A percentile compares a stretch with the other conserved stretches of the same genome.
These are phyloP conservation scores for Nitzschia sp. DNA, from an alignment of 108 stramenopile species.

Conservation along the genomic window DNA sequence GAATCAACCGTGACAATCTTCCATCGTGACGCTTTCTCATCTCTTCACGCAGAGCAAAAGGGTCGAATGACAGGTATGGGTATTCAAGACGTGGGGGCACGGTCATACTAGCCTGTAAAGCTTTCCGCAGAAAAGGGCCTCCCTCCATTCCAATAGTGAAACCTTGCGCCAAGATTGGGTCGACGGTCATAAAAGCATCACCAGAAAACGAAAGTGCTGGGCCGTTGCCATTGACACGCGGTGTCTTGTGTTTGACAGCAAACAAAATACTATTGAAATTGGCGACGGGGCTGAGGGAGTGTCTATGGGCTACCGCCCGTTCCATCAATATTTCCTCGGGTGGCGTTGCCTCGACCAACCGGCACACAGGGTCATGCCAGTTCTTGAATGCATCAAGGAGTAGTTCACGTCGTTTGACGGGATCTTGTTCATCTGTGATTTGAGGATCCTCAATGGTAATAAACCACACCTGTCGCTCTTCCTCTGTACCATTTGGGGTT, in stretches of 20 bases:
- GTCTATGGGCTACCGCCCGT: slow-evolving; percentile 70
- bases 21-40: slow-evolving; percentile 47
- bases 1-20: slow-evolving; percentile 58
- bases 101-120: slow-evolving; percentile 29
- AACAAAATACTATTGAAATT: slow-evolving; percentile 55
- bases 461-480: slow-evolving; percentile 79
- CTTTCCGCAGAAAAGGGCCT: slow-evolving; percentile 52
- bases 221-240: slow-evolving; percentile 45
- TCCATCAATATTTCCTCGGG: slow-evolving; percentile 77
- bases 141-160: slow-evolving; percentile 87
- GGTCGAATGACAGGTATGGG: slow-evolving; percentile 45
- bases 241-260: slow-evolving; percentile 8
- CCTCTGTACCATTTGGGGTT: slow-evolving; percentile 12
- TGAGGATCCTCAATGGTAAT: slow-evolving; percentile 70
- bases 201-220: slow-evolving; percentile 75
- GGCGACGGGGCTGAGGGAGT: slow-evolving; percentile 63
- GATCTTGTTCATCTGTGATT: slow-evolving; percentile 43
- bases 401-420: slow-evolving; percentile 46
- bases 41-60: slow-evolving; percentile 50
- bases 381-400: slow-evolving; percentile 66
- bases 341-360: slow-evolving; percentile 74
- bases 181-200: slow-evolving; percentile 83
- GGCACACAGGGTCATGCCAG: slow-evolving; percentile 82
- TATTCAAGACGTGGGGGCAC: slow-evolving; percentile 5
- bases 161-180: slow-evolving; percentile 87